A percentile compares a stretch with the other conserved stretches of the same genome.
phyloP scores from a whole-genome alignment of 2,329 filamentous ascomycete genomes.

The Fusarium marasasianum region DNA sequence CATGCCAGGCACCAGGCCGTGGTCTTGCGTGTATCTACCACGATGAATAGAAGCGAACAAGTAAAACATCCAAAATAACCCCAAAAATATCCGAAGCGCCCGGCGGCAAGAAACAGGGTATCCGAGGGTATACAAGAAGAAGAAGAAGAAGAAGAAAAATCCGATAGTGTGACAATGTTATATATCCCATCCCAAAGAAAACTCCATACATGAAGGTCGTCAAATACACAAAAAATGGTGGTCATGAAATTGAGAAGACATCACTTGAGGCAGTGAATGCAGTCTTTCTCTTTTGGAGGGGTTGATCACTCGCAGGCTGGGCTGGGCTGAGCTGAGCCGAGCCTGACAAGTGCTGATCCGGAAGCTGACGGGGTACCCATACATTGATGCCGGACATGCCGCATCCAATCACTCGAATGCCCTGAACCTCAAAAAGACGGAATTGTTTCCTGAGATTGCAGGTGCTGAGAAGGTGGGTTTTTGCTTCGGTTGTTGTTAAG shows the following conservation, averaged over 20 bases:
- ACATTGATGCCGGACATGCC: conserved; percentile 33
- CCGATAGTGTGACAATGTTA: not conserved
- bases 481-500: conserved; percentile 14
- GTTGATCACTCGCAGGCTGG: conserved; percentile 9
- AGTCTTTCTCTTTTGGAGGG: not conserved
- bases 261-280: conserved; percentile 23
- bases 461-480: not conserved
- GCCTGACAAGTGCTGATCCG: conserved; percentile 36
- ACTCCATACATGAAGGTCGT: conserved; percentile 27
- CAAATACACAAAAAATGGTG: conserved; percentile 14
- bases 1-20: conserved; percentile 37
- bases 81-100: conserved; percentile 20
- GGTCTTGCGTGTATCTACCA: conserved; percentile 30
- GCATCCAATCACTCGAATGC: conserved; percentile 32
- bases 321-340: conserved; percentile 8
- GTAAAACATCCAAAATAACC: not conserved
- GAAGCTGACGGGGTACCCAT: conserved; percentile 37
- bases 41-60: conserved; percentile 1
- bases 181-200: conserved; percentile 2
- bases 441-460: not conserved
- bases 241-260: conserved; percentile 11
- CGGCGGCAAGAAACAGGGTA: conserved; percentile 31
- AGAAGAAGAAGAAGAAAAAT: conserved; percentile 8
- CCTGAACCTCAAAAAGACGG: conserved; percentile 3
- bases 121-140: conserved; percentile 27